Base-by-base conservation (phyloP, 805 yeast species). In the Pichia occidentalis region DNA sequence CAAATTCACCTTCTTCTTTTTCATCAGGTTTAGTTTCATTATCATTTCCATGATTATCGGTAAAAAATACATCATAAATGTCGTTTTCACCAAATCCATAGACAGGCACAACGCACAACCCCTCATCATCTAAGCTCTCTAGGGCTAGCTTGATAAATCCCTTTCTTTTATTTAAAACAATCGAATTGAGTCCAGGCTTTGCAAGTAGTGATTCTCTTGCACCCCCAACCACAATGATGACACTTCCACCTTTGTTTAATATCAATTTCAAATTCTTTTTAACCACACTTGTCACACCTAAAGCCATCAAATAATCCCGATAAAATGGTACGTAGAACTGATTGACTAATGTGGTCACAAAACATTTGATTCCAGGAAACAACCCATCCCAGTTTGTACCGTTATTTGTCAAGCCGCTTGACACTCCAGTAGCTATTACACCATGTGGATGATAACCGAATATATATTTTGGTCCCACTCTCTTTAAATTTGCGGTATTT, bases 361-460 rank as follows among this genome's bases (percentile, higher is more conserved):
- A 80, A 2, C 79, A 68, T 8, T 78, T 76, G 13, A 92, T 75
- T 0, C 95, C 95, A 0, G 97, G 96, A 45, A 90, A 85, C 14
- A 41, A 20, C 7, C 29, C 11, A 22, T 34, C 82, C 82, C 21
- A 73, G 70, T 3, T 86, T 11, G 32, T 26, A 13, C 36, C 37
- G 34, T 39, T 28, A 24, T 37, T 35, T 14, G 45, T 44, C 23
- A 34, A 32, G 21, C 43, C 41, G 26, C 34, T 32, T 5, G 40
- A 35, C 1, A 81, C 90, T 3, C 97, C 96, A 71, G 88, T 70
- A 1, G 95, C 85, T 11, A 88, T 86, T 8, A 90, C 87, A 0
- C 98, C 98, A 59, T 92, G 98, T 0, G 98, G 98, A 59, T 88
- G 97, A 53, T 86, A 80, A 0, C 97, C 95, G 60, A 90, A 90